Base-by-base conservation (phyloP, 164 flowering plant genomes). In the Pachysandra terminalis region DNA sequence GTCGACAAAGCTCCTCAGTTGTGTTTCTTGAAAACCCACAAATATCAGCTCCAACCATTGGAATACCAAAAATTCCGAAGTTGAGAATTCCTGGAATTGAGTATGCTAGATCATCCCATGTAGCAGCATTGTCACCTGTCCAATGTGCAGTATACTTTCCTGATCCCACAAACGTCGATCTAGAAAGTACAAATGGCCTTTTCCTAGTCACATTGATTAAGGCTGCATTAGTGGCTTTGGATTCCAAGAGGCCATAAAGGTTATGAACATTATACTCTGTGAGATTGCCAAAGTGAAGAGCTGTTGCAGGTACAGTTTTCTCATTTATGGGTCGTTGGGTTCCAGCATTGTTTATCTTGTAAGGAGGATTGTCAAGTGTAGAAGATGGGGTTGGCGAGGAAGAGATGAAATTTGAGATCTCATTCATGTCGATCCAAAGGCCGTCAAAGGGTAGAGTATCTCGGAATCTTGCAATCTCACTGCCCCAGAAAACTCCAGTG, bases 341-440 rank as follows among this genome's bases (percentile, higher is more conserved):
- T 35, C 89, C 90, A 2, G 72, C 26, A 60, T 77, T 79, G 67
- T 87, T 85, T 64, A 93, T 90, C 61, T 71, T 81, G 80, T 90
- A 93, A 3, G 95, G 93, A 60, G 98, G 98, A 21, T 87, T 59
- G 60, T 93, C 96, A 12, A 83, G 73, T 19, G 82, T 73, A 26
- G 94, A 90, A 9, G 19, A 48, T 22, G 81, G 82, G 12, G 59
- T 63, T 0, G 85, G 68, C 4, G 73, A 68, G 13, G 93, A 74
- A 3, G 82, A 51, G 7, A 80, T 78, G 75, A 90, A 92, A 70
- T 88, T 92, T 35, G 96, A 82, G 51, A 82, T 2, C 74, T 93
- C 98, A 70, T 93, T 93, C 98, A 93, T 93, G 78, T 93, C 98
- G 68, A 90, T 71, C 98, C 96, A 93, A 15, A 92, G 82, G 22